Evolutionary conservation across 371 early-diverging fungal genomes (phyloP).

Genomic region (Umbelopsis sp.): DNA sequence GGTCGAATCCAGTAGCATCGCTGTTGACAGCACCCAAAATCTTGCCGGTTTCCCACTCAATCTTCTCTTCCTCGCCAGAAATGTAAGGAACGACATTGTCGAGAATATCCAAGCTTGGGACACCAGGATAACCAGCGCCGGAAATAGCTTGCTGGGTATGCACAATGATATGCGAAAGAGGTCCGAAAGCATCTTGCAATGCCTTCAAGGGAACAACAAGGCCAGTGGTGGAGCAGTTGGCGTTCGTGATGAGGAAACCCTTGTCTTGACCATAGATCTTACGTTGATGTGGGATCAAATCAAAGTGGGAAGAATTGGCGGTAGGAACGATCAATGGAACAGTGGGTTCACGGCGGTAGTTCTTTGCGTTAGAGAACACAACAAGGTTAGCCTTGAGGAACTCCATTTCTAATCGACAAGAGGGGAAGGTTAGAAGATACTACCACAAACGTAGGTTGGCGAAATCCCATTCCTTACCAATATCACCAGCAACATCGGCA

Average conservation of each 20-base stretch:
- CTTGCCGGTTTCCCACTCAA: conserved; percentile 93
- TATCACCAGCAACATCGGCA: conserved; percentile 90
- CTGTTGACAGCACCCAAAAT: conserved; percentile 78
- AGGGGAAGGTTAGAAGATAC: neutral
- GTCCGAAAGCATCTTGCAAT: conserved; percentile 87
- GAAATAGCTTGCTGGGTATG: conserved; percentile 95
- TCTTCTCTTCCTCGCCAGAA: conserved; percentile 96
- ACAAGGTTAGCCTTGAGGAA: conserved; percentile 83
- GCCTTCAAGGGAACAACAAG: conserved; percentile 92
- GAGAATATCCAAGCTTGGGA: conserved; percentile 89
- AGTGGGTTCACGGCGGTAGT: conserved; percentile 85
- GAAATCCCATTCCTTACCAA: conserved; percentile 55
- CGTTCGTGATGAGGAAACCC: conserved; percentile 95
- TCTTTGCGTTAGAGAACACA: conserved; percentile 95
- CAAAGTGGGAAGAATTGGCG: conserved; percentile 88
- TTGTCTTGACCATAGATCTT: conserved; percentile 58
- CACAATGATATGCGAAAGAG: conserved; percentile 76
- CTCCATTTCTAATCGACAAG: conserved; percentile 63
- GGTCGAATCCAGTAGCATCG: conserved; percentile 54
- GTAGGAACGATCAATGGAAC: conserved; percentile 95
- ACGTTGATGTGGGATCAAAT: conserved; percentile 80
- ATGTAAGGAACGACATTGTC: conserved; percentile 95
- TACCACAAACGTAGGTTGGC: neutral
- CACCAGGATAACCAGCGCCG: conserved; percentile 97
- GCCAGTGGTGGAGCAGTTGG: conserved; percentile 97